Evolutionary conservation across 495 filamentous ascomycete genomes (phyloP), one percentile per base, ranked within the genome.

Genomic region (Aspergillus mulundensis): DNA sequence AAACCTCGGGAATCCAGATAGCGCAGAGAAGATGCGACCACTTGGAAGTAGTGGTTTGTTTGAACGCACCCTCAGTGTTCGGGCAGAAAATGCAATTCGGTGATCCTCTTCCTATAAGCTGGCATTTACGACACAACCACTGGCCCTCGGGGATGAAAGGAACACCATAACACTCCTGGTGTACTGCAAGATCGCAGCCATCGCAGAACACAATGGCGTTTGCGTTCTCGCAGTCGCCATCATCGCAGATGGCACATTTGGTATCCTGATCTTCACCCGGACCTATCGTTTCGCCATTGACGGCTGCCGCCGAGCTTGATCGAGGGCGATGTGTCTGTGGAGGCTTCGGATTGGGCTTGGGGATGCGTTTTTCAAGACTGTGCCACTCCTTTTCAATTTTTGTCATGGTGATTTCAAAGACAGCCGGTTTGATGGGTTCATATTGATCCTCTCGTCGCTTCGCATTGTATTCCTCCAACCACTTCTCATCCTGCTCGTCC

Each of bases 201-300:
- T 99, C 94, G 62, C 94, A 99, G 71, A 98, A 99, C 20, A 99
- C 95, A 64, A 99, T 99, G 7, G 94, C 95, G 70, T 99, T 99
- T n/a, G 92, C 91, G 67, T 97, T 99, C 73, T 97, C 94, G 63
- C 95, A 97, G 64, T 99, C 94, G 25, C 94, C 95, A 66, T 97
- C 94, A 66, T 97, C 94, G 61, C 94, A 99, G 46, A 99, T 95
- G 28, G 89, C 93, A 64, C 94, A 99, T 68, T 97, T 97, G 67
- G 85, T 95, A 62, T 97, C 94, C 64, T 96, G 93, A 65, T 97
- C 94, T 68, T 96, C 94, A 21, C 91, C 91, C 3, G 83, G 71
- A 5, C 76, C 89, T 52, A 84, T 85, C 18, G 86, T 84, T 69
- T 96, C 93, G 30, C 91, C 91, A 71, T 94, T 96, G 23, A 95